Conservation (phyloP, 495 filamentous ascomycete genomes). For the Penicillium arizonense region DNA sequence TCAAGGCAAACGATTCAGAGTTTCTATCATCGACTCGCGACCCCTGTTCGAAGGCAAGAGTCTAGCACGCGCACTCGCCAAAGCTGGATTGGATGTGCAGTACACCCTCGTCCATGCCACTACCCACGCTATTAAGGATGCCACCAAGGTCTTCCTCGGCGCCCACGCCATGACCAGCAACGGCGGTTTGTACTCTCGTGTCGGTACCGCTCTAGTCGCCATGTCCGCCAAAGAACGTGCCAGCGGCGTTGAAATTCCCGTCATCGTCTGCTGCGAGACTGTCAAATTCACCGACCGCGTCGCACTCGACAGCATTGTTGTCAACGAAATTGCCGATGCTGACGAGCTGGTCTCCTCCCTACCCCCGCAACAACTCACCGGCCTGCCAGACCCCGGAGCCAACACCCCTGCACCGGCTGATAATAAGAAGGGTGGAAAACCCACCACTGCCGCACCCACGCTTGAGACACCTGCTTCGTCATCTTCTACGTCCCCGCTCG, state of each 20-base stretch:
- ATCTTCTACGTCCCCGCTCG: conserved; percentile 37
- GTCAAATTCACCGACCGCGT: conserved; percentile 95
- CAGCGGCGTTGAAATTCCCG: conserved; percentile 61
- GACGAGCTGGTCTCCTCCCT: conserved; percentile 55
- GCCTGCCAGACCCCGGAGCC: conserved; percentile 30
- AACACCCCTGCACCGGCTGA: conserved; percentile 25
- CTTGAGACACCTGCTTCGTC: conserved; percentile 23
- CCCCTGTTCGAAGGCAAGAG: conserved; percentile 78
- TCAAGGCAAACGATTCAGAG: conserved; percentile 70
- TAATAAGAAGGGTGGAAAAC: conserved; percentile 37
- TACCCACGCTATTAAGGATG: conserved; percentile 66
- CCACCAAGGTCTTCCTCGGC: conserved; percentile 80
- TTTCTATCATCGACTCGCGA: conserved; percentile 81
- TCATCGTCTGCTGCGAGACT: conserved; percentile 89
- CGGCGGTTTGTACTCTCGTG: conserved; percentile 79
- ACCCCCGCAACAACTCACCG: conserved; percentile 37
- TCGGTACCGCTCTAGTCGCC: conserved; percentile 87
- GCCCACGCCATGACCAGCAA: conserved; percentile 91
- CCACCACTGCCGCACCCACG: conserved; percentile 17
- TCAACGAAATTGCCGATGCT: conserved; percentile 81
- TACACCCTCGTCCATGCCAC: conserved; percentile 79
- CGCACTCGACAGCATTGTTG: conserved; percentile 84
- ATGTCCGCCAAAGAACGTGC: conserved; percentile 73
- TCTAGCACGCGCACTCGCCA: conserved; percentile 64
- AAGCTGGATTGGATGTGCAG: conserved; percentile 68